Base-by-base conservation (phyloP, 306 rosid genomes). In the Corylus americana region DNA sequence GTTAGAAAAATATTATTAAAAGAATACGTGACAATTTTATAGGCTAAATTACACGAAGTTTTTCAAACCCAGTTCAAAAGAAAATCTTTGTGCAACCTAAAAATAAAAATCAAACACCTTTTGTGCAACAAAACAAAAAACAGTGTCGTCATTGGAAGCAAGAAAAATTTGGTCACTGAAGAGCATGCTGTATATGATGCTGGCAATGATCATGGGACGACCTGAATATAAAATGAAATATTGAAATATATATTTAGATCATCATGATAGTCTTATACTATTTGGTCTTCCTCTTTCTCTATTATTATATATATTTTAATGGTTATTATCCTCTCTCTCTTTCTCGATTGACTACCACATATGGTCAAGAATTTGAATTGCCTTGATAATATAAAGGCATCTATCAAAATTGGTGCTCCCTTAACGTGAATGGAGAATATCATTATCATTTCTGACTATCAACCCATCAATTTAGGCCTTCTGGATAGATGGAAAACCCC, bases 121-220 rank as follows among this genome's bases (percentile, higher is more conserved):
- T 20, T 61, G 11, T 13, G 27, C 5, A 29, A 62, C 12, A 11
- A 20, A n/a, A 20, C 20, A 57, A 53, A 78, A 70, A 35, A 70
- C 3, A 47, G 71, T 39, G 22, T 35, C 25, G 20, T 37, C 49
- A 66, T 66, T 37, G 44, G 7, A 66, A 66, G 25, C 4, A 16
- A 8, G 14, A 66, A 66, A 66, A 37, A 12, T 11, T 66, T 66
- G 55, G 55, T 20, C 55, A 47, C 55, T 47, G 74, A 70, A 72
- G 61, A 73, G 20, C 49, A 82, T 50, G 72, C 31, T 71, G 71
- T 39, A 11, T 50, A 55, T n/a, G 31, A 55, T 80, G 84, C 71
- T 9, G 55, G 55, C 76, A 80, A 66, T 74, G 79, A 81, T 76
- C 81, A 71, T 68, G 29, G 78, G 71, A 55, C 49, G 68, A 55